These are phyloP conservation scores for Clonostachys solani DNA, from an alignment of 2,329 filamentous ascomycete genomes.

Conservation along the genomic window DNA sequence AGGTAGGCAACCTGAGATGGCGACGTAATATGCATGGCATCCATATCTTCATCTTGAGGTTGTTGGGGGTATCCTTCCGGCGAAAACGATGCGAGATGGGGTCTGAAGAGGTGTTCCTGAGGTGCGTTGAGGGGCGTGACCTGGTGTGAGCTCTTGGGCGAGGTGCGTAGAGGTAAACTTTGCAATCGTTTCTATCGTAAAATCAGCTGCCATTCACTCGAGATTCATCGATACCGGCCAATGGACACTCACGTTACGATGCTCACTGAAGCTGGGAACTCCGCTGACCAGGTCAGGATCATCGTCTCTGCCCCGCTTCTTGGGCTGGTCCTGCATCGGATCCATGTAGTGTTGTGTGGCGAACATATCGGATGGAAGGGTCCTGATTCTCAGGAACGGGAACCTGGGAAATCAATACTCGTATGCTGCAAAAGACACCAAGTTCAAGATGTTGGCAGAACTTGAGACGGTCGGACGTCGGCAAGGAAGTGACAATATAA, in stretches of 20 bases:
- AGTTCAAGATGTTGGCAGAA: too few relatives aligned
- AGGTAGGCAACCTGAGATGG: not conserved
- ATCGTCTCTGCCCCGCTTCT: conserved; percentile 42
- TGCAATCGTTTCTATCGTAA: conserved; percentile 46
- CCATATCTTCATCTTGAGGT: conserved; percentile 36
- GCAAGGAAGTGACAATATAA: too few relatives aligned
- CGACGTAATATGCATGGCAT: conserved; percentile 12
- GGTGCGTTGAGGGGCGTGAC: conserved; percentile 33
- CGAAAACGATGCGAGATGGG: conserved; percentile 24
- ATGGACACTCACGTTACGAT: conserved; percentile 38
- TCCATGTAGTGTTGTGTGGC: conserved; percentile 24
- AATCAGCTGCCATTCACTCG: not conserved
- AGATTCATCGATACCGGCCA: conserved; percentile 7
- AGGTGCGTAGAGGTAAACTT: conserved; percentile 44
- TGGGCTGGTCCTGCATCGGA: conserved; percentile 22
- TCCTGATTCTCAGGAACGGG: too few relatives aligned
- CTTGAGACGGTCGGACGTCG: too few relatives aligned
- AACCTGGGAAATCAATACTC: too few relatives aligned
- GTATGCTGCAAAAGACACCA: too few relatives aligned
- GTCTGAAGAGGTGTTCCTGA: conserved; percentile 25
- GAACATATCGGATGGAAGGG: conserved; percentile 23
- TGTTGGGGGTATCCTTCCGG: conserved; percentile 6
- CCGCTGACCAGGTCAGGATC: conserved; percentile 33
- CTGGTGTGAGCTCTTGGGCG: conserved; percentile 26
- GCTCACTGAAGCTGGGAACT: conserved; percentile 40